Evolutionary conservation across 495 filamentous ascomycete species (phyloP).

Genomic region (Talaromyces proteolyticus): DNA sequence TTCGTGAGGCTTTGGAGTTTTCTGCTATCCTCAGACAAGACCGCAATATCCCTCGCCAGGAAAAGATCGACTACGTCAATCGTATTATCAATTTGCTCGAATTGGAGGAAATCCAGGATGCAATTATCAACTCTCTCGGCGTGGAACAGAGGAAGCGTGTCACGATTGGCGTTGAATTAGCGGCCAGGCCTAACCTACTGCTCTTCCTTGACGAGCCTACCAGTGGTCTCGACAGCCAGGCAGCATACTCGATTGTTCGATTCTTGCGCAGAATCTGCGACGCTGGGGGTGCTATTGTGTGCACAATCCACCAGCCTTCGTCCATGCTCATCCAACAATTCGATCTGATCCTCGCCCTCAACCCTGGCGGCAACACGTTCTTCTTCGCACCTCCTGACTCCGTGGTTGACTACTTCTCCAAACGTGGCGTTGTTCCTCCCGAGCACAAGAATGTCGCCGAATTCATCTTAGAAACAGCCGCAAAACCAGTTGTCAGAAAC

Average conservation of each 20-base stretch:
- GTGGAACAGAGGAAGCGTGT: conserved; percentile 69
- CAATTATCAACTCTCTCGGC: conserved; percentile 47
- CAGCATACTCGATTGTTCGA: conserved; percentile 73
- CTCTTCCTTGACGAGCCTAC: conserved; percentile 82
- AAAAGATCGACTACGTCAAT: conserved; percentile 57
- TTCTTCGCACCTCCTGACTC: conserved; percentile 66
- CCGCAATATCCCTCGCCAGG: conserved; percentile 33
- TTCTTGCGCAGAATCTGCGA: conserved; percentile 80
- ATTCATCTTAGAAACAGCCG: conserved; percentile 77
- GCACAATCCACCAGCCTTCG: conserved; percentile 78
- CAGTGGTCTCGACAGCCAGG: conserved; percentile 79
- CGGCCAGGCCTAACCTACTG: conserved; percentile 74
- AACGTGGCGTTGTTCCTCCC: conserved; percentile 54
- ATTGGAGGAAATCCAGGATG: conserved; percentile 49
- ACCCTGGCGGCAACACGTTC: conserved; percentile 64
- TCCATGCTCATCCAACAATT: conserved; percentile 69
- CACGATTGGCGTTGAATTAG: conserved; percentile 90
- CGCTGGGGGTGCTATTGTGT: conserved; percentile 70
- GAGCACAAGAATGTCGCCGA: conserved; percentile 73
- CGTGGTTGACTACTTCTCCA: conserved; percentile 62
- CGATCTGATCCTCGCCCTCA: conserved; percentile 68
- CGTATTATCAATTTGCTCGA: conserved; percentile 57
- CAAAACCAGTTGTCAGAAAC: conserved; percentile 47
- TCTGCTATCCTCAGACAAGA: conserved; percentile 61
- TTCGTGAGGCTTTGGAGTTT: conserved; percentile 63